Percentiles rank a stretch among this genome's conserved stretches.
Evolutionary conservation across 805 yeast species (phyloP).

Genomic region (Candida hungchunana): DNA sequence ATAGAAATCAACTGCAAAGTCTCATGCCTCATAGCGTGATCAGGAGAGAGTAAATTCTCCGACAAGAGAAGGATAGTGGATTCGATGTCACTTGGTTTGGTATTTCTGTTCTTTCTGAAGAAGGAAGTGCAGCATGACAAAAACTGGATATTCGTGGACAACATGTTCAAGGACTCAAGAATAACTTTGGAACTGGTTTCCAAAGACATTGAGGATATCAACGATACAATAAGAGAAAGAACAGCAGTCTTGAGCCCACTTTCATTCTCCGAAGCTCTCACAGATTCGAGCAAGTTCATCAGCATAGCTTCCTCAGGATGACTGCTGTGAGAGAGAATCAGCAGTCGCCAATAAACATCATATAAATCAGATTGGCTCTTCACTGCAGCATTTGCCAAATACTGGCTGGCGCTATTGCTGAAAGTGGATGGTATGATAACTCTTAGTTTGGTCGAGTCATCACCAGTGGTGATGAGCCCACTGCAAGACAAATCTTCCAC

Average conservation of each 20-base stretch:
- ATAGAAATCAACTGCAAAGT: conserved; percentile 45
- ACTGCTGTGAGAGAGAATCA: conserved; percentile 36
- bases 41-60: conserved; percentile 43
- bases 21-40: conserved; percentile 44
- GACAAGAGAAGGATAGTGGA: conserved; percentile 24
- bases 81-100: too few relatives aligned
- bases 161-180: conserved; percentile 13
- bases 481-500: conserved; percentile 34
- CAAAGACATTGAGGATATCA: conserved; percentile 9
- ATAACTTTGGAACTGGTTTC: conserved; percentile 6
- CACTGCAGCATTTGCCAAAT: conserved; percentile 6
- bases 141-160: conserved; percentile 20
- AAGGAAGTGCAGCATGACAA: conserved; percentile 18
- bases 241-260: conserved; percentile 16
- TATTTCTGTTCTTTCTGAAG: conserved; percentile 8
- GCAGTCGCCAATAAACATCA: conserved; percentile 50
- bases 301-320: conserved; percentile 22
- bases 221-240: conserved; percentile 15
- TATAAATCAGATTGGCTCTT: conserved; percentile 22
- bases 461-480: conserved; percentile 17
- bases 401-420: conserved; percentile 6
- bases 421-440: conserved; percentile 18
- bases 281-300: conserved; percentile 1
- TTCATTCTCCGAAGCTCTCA: conserved; percentile 1
- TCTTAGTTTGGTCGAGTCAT: conserved; percentile 12